Percentiles rank a stretch among this genome's conserved stretches.
Evolutionary conservation across 1,284 basidiomycete species (phyloP).

Genomic region (Melampsora americana): DNA sequence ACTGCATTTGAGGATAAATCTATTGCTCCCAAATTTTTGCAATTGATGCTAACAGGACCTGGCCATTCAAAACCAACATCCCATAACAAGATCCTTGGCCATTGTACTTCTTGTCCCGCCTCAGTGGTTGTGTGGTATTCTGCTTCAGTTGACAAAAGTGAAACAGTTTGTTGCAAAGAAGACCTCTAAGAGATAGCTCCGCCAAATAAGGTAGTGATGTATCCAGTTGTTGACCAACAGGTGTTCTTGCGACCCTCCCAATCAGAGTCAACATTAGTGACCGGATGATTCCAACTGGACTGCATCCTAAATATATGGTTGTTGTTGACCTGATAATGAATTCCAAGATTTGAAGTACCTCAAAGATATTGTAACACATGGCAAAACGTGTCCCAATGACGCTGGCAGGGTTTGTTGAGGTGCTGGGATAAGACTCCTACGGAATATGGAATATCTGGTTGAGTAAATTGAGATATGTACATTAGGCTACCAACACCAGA

Average conservation of each 20-base stretch:
- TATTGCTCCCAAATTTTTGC: slow-evolving; percentile 4
- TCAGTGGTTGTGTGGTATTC: background rate
- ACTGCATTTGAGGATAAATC: slow-evolving; percentile 4
- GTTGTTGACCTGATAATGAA: background rate
- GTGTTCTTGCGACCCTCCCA: background rate
- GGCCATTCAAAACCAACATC: background rate
- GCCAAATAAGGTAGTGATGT: background rate
- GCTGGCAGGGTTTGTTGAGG: slow-evolving; percentile 10
- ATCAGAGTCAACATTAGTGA: background rate
- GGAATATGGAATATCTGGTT: slow-evolving; percentile 8
- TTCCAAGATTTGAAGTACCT: background rate
- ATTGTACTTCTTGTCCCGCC: slow-evolving; percentile 8
- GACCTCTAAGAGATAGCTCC: background rate
- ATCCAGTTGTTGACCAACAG: background rate
- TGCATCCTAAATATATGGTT: background rate
- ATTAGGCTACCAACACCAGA: background rate
- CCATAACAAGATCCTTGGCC: background rate
- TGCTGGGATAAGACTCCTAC: slow-evolving; percentile 4
- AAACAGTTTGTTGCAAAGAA: background rate
- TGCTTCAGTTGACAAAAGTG: background rate
- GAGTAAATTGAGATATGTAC: background rate
- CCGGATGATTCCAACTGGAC: slow-evolving; percentile 1
- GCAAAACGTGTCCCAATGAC: background rate
- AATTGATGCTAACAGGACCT: background rate
- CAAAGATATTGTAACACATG: slow-evolving; percentile 6